A percentile compares a stretch with the other conserved stretches of the same genome.
Conservation (phyloP, 495 filamentous ascomycete genomes). For the Penicillium maclennaniae region DNA sequence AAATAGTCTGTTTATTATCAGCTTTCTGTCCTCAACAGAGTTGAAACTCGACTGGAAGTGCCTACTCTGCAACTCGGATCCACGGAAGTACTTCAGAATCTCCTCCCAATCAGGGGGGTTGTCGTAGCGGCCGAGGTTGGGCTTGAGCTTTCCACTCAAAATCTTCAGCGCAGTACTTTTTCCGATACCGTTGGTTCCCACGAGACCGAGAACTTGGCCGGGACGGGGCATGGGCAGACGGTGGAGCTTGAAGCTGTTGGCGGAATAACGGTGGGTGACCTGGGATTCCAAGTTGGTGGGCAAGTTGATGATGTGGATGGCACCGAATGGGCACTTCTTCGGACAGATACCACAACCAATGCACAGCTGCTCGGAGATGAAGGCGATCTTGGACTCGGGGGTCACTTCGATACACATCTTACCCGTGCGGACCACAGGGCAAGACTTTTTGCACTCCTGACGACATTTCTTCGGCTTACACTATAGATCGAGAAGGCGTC, state of each 20-base stretch:
- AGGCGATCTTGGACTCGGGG: constrained; percentile 88
- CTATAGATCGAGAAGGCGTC: constrained; percentile 41
- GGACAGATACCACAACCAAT: constrained; percentile 99
- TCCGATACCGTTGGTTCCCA: constrained; percentile 98
- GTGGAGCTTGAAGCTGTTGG: constrained; percentile 99
- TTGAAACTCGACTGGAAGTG: neutral
- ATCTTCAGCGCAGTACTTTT: constrained; percentile 99
- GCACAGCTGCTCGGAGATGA: constrained; percentile 92
- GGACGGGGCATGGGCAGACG: constrained; percentile 91
- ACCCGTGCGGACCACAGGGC: constrained; percentile 94
- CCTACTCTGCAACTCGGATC: constrained; percentile 93
- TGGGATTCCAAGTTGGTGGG: constrained; percentile 97
- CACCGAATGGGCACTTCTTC: constrained; percentile 98
- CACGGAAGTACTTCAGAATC: constrained; percentile 95
- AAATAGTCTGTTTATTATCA: constrained; percentile 75
- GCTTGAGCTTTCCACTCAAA: constrained; percentile 95
- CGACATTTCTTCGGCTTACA: constrained; percentile 99
- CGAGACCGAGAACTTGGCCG: constrained; percentile 93
- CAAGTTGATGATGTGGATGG: constrained; percentile 99
- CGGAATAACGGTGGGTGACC: constrained; percentile 96
- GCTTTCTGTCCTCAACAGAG: neutral
- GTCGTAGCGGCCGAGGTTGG: constrained; percentile 90
- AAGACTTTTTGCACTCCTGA: constrained; percentile 99
- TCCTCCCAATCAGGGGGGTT: constrained; percentile 99
- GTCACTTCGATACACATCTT: constrained; percentile 96